Conservation (phyloP, 2,329 filamentous ascomycete genomes). For the Phialocephala sp. region DNA sequence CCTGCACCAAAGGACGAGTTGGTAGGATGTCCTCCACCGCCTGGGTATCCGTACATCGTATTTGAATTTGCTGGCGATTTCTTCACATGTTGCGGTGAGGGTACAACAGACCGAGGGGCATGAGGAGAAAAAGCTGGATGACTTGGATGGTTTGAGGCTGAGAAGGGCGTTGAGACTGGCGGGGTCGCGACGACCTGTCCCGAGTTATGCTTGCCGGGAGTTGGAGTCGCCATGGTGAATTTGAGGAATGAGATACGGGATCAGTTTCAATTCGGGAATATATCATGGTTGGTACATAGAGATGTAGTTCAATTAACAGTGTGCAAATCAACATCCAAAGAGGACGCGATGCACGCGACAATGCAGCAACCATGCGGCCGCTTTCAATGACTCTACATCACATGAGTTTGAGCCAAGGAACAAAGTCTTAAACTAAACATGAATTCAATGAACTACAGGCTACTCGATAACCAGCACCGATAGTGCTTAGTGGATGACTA, state of each 20-base stretch:
- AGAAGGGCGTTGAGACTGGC: slow-evolving; percentile 71
- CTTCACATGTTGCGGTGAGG: slow-evolving; percentile 65
- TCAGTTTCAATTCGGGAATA: neutral
- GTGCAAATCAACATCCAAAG: neutral
- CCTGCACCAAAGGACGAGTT: slow-evolving; percentile 47
- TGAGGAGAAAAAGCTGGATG: slow-evolving; percentile 63
- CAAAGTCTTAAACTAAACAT: neutral
- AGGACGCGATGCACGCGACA: neutral
- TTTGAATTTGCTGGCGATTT: slow-evolving; percentile 62
- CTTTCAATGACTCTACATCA: neutral
- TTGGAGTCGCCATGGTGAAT: slow-evolving; percentile 43
- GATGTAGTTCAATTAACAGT: neutral
- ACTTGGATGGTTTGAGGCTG: slow-evolving; percentile 51
- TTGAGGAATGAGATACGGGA: neutral
- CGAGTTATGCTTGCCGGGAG: slow-evolving; percentile 36
- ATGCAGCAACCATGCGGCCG: neutral
- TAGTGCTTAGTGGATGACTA: neutral
- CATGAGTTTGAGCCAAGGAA: neutral
- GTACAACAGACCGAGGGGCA: slow-evolving; percentile 52
- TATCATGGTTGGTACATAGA: neutral
- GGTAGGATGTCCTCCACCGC: slow-evolving; percentile 46
- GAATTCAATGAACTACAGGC: neutral
- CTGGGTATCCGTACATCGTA: slow-evolving; percentile 47
- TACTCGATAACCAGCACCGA: neutral
- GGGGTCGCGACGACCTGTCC: slow-evolving; percentile 55